Evolutionary conservation across 192 early-diverging fungal species (phyloP), one percentile per base, ranked within the genome.

Genomic region (Umbelopsis isabellina): DNA sequence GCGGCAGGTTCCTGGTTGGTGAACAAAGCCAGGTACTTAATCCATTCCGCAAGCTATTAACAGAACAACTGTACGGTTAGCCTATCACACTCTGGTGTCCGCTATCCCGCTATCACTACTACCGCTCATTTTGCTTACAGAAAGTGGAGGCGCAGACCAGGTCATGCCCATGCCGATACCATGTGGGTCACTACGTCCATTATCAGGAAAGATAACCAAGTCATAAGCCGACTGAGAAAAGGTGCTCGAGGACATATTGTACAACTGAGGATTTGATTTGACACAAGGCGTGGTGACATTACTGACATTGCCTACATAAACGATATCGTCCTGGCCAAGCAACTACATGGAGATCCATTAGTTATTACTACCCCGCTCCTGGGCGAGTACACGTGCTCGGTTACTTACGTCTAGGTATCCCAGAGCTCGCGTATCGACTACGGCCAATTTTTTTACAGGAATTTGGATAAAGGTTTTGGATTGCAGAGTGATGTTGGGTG

Each of bases 401-500:
- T 20, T 52, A 65, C 68, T 74, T 80, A 85, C 83, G 73, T 82
- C 83, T 11, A 85, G 47, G 52, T 76, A 85, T n/a, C 80, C 75
- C 33, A 79, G 66, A 21, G 70, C 68, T 41, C 68, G 72, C 1
- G 46, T 85, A 52, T 78, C 80, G 8, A 61, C 66, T 23, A 70
- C 72, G 49, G 68, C 72, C 20, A 79, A 69, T 2, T 46, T 58
- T 8, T 13, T 27, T n/a, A 85, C 67, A 21, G 83, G 83, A 12
- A 82, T 71, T 18, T 75, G 75, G 33, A 85, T n/a, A 51, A 71
- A 30, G 5, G 72, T 70, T 49, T 69, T 65, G 21, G 50, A 23
- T 33, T 46, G 41, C 22, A 53, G 71, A 1, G 46, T 30, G 18
- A 30, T 33, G 1, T 69, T 72, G 13, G 78, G 78, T 21, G 37